These are phyloP conservation scores for Asterophora lycoperdoides DNA, from an alignment of 768 basidiomycete species.

Conservation along the genomic window DNA sequence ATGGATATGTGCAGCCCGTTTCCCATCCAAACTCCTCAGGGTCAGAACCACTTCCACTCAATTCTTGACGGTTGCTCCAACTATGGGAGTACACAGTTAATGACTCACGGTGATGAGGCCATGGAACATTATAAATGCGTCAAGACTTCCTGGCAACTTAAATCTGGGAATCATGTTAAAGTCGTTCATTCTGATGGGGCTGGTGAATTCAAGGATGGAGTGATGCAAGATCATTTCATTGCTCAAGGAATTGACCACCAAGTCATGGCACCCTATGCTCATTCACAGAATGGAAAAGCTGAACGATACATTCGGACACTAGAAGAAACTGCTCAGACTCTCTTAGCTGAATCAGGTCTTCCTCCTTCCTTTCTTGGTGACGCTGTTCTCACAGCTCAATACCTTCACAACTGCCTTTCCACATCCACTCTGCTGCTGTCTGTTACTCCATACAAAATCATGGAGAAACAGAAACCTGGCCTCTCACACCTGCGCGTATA, in stretches of 20 bases:
- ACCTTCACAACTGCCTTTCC: conserved; percentile 21
- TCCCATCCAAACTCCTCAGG: conserved; percentile 9
- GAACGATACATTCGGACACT: conserved; percentile 27
- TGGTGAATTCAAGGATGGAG: neutral
- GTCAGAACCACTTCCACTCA: conserved; percentile 7
- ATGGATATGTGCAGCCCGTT: conserved; percentile 18
- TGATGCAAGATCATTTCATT: neutral
- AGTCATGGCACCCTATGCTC: conserved; percentile 23
- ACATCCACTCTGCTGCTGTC: conserved; percentile 19
- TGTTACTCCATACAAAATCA: conserved; percentile 18
- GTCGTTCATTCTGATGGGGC: neutral
- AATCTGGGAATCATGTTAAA: neutral
- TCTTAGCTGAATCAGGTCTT: conserved; percentile 22
- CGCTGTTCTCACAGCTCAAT: conserved; percentile 18
- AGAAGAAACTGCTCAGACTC: conserved; percentile 18
- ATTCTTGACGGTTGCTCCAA: conserved; percentile 17
- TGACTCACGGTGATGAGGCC: conserved; percentile 7
- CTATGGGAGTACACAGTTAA: conserved; percentile 8
- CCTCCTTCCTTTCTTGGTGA: conserved; percentile 23
- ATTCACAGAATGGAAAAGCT: conserved; percentile 30
- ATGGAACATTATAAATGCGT: neutral
- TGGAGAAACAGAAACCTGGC: conserved; percentile 22
- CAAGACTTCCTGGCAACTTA: neutral
- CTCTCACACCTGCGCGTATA: conserved; percentile 26
- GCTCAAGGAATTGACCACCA: conserved; percentile 1